These are phyloP conservation scores for Pyropia yezoensis DNA, from an alignment of 23 red algal species.

Conservation along the genomic window DNA sequence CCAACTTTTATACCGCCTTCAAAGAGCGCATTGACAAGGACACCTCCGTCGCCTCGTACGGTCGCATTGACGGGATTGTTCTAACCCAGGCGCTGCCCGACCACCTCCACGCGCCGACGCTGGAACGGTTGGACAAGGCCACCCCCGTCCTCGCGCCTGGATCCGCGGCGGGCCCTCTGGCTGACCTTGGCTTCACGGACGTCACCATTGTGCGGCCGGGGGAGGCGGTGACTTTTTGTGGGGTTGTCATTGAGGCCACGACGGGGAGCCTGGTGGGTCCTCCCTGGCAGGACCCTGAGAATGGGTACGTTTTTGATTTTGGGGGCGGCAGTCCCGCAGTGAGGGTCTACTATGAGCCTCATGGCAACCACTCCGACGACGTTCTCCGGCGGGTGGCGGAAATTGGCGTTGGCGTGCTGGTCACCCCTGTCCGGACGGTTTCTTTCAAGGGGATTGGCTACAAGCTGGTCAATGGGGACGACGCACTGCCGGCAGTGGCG, in stretches of 20 bases:
- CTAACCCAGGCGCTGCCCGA: slow-evolving; percentile 72
- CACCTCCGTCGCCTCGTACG: slow-evolving; percentile 8
- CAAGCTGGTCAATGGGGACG: too few relatives aligned
- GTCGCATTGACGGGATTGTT: slow-evolving; percentile 28
- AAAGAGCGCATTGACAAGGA: slow-evolving; percentile 4
- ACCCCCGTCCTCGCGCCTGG: slow-evolving; percentile 41
- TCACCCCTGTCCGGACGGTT: too few relatives aligned
- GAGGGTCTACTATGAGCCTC: slow-evolving; percentile 68
- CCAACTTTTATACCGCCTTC: slow-evolving; percentile 25
- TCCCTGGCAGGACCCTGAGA: slow-evolving; percentile 63
- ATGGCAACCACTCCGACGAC: slow-evolving; percentile 28
- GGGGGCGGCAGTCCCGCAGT: background rate
- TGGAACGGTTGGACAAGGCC: slow-evolving; percentile 19
- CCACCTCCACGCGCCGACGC: slow-evolving; percentile 66
- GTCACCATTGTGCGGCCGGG: slow-evolving; percentile 8
- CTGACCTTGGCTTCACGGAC: slow-evolving; percentile 6
- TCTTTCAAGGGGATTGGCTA: too few relatives aligned
- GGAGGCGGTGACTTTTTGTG: background rate
- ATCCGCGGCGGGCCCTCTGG: slow-evolving; percentile 17
- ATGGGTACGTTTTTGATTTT: slow-evolving; percentile 52
- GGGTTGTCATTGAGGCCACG: slow-evolving; percentile 7
- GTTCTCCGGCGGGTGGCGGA: background rate
- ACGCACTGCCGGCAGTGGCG: too few relatives aligned
- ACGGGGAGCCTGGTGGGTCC: slow-evolving; percentile 58
- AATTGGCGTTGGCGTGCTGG: too few relatives aligned